Evolutionary conservation across 768 basidiomycete genomes (phyloP).

Genomic region (Thelephora ganbajun): DNA sequence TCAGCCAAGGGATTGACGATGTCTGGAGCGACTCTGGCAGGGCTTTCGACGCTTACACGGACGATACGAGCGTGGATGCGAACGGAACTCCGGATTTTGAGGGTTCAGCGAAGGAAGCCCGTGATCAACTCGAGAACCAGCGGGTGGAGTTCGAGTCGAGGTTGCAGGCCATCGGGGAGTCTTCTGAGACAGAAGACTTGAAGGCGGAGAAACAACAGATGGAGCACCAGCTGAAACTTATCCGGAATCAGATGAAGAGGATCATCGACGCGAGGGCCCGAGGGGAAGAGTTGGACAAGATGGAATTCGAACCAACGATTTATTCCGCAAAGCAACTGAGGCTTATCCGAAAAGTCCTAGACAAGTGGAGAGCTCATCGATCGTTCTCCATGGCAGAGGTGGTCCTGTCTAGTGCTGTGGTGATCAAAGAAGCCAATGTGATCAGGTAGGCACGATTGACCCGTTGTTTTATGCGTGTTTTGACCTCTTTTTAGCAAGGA

Average conservation of each 20-base stretch:
- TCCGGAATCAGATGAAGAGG: slow-evolving; percentile 72
- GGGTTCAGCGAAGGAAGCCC: slow-evolving; percentile 52
- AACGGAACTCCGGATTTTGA: slow-evolving; percentile 53
- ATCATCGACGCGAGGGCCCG: slow-evolving; percentile 63
- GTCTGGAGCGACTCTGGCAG: slow-evolving; percentile 84
- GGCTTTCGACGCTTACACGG: slow-evolving; percentile 66
- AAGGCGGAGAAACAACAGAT: slow-evolving; percentile 88
- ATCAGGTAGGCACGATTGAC: slow-evolving; percentile 60
- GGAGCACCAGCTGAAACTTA: slow-evolving; percentile 73
- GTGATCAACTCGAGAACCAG: slow-evolving; percentile 48
- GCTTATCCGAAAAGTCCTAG: slow-evolving; percentile 69
- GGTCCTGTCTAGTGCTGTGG: slow-evolving; percentile 70
- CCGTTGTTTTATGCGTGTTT: slow-evolving; percentile 3
- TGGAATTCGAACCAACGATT: slow-evolving; percentile 65
- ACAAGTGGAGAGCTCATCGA: slow-evolving; percentile 74
- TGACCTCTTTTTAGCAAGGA: slow-evolving; percentile 45
- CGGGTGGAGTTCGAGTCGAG: slow-evolving; percentile 43
- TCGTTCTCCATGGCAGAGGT: slow-evolving; percentile 89
- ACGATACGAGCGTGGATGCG: slow-evolving; percentile 77
- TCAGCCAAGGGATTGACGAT: slow-evolving; percentile 33
- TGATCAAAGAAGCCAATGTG: slow-evolving; percentile 89
- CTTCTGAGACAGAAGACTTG: slow-evolving; percentile 71
- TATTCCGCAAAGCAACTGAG: slow-evolving; percentile 75
- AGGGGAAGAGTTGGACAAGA: slow-evolving; percentile 58
- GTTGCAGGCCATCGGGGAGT: slow-evolving; percentile 45